Percentiles rank a stretch among this genome's conserved stretches.
Evolutionary conservation across 2,329 filamentous ascomycete genomes (phyloP).

Genomic region (Xylogone sp.): DNA sequence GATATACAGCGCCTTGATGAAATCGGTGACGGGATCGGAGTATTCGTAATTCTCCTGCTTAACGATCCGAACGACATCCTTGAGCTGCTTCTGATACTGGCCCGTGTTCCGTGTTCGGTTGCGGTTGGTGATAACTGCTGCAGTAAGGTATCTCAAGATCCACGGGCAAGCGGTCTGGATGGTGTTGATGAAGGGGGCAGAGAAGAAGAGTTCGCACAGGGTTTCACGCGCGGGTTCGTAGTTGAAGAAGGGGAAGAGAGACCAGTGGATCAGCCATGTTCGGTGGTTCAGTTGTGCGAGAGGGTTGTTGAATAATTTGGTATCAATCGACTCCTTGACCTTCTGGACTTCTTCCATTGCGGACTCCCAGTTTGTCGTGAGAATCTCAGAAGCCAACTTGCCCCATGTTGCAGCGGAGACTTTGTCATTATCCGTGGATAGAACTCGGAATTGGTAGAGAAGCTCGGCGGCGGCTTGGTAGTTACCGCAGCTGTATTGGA

Average conservation of each 20-base stretch:
- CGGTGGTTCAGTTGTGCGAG: constrained; percentile 94
- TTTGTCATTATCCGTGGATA: constrained; percentile 98
- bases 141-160: constrained; percentile 90
- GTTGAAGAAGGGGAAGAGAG: constrained; percentile 98
- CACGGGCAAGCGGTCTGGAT: constrained; percentile 98
- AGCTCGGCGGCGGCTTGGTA: constrained; percentile 88
- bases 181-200: constrained; percentile 96
- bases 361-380: constrained; percentile 91
- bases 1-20: constrained; percentile 93
- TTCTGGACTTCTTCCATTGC: constrained; percentile 89
- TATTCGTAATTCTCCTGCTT: constrained; percentile 98
- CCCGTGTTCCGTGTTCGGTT: constrained; percentile 75
- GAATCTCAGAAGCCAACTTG: constrained; percentile 93
- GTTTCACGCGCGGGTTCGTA: constrained; percentile 85
- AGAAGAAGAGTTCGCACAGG: constrained; percentile 96
- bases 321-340: constrained; percentile 89
- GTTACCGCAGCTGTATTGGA: constrained; percentile 96
- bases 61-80: constrained; percentile 93
- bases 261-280: constrained; percentile 97
- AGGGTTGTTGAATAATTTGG: constrained; percentile 92
- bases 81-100: constrained; percentile 95
- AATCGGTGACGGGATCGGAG: constrained; percentile 90
- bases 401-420: constrained; percentile 95
- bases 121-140: constrained; percentile 91
- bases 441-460: constrained; percentile 95